Conservation (phyloP, 495 filamentous ascomycete species). For the Aspergillus baeticus region DNA sequence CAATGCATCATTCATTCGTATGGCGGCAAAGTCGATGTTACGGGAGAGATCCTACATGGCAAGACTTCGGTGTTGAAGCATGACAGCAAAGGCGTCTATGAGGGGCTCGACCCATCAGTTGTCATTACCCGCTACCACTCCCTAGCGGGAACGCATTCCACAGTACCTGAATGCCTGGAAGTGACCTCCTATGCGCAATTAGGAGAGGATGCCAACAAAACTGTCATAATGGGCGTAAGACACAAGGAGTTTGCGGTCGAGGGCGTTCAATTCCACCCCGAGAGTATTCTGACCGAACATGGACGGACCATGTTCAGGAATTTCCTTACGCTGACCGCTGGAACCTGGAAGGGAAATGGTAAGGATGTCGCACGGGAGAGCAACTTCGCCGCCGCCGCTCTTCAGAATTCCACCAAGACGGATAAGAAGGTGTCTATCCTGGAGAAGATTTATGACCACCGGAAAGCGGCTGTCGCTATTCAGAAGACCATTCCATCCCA, state of each 20-base stretch:
- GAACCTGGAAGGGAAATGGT: slow-evolving; percentile 84
- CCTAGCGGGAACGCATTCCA: slow-evolving; percentile 86
- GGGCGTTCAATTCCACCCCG: slow-evolving; percentile 96
- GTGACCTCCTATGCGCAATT: slow-evolving; percentile 85
- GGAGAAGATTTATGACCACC: slow-evolving; percentile 86
- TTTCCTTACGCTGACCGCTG: slow-evolving; percentile 81
- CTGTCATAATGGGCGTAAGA: slow-evolving; percentile 92
- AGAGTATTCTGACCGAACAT: slow-evolving; percentile 90
- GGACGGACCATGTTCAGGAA: slow-evolving; percentile 89
- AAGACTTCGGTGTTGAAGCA: slow-evolving; percentile 91
- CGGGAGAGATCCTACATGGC: slow-evolving; percentile 94
- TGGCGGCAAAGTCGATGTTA: slow-evolving; percentile 86
- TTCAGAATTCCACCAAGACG: slow-evolving; percentile 18
- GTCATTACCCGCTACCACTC: slow-evolving; percentile 96
- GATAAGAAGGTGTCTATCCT: slow-evolving; percentile 80
- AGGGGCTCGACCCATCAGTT: slow-evolving; percentile 69
- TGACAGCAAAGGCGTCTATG: slow-evolving; percentile 85
- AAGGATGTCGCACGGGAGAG: slow-evolving; percentile 31
- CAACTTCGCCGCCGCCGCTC: slow-evolving; percentile 23
- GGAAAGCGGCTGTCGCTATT: slow-evolving; percentile 69
- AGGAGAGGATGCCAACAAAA: slow-evolving; percentile 55
- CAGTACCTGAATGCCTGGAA: slow-evolving; percentile 82
- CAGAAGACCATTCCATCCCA: slow-evolving; percentile 88
- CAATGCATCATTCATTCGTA: slow-evolving; percentile 95
- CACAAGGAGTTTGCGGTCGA: slow-evolving; percentile 89